phyloP scores from a whole-genome alignment of 129 eudicot species.

The Scalesia atractyloides region DNA sequence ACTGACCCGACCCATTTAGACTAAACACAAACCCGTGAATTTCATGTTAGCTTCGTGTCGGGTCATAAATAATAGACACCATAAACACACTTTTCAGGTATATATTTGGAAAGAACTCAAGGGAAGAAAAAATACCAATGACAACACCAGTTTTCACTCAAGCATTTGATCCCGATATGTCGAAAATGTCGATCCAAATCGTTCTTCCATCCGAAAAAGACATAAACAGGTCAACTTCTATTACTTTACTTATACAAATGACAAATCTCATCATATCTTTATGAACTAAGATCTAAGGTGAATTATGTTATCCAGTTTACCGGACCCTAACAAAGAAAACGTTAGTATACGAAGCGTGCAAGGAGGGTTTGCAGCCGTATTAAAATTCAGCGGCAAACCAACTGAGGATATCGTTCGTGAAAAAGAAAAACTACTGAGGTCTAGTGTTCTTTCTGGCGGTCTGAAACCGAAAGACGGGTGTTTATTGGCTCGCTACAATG shows the following conservation, averaged over 20 bases:
- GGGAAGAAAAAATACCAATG: slow-evolving; percentile 85
- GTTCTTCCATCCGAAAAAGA: slow-evolving; percentile 84
- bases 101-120: slow-evolving; percentile 95
- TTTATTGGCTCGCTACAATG: slow-evolving; percentile 88
- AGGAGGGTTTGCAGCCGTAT: slow-evolving; percentile 86
- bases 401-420: slow-evolving; percentile 71
- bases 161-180: slow-evolving; percentile 66
- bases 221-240: slow-evolving; percentile 53
- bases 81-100: slow-evolving; percentile 50
- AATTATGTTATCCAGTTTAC: slow-evolving; percentile 55
- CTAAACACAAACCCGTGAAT: too few relatives aligned
- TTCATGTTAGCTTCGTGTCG: too few relatives aligned
- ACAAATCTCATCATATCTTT: not conserved
- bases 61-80: not conserved
- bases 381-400: slow-evolving; percentile 94
- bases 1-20: too few relatives aligned
- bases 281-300: not conserved
- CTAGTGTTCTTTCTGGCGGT: slow-evolving; percentile 56
- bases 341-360: slow-evolving; percentile 67
- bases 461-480: slow-evolving; percentile 75
- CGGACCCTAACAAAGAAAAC: slow-evolving; percentile 66
- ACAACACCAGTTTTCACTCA: slow-evolving; percentile 96
- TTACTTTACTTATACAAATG: not conserved
- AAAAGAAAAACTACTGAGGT: slow-evolving; percentile 65
- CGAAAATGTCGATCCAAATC: slow-evolving; percentile 85